phyloP scores from a whole-genome alignment of 2,329 filamentous ascomycete genomes.

The Fusarium staphyleae region DNA sequence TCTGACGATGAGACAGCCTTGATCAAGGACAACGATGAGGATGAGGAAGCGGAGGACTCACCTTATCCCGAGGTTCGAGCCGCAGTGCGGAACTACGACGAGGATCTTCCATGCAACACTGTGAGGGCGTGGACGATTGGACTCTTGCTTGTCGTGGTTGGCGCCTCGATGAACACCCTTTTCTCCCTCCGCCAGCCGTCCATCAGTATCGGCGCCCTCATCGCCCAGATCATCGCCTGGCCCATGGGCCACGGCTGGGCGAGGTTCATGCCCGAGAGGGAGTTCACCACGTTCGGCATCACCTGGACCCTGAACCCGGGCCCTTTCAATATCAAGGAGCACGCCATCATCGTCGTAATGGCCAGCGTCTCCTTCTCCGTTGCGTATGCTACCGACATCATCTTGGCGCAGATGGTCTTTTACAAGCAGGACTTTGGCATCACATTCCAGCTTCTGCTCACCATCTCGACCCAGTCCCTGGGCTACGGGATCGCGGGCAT shows the following conservation, averaged over 20 bases:
- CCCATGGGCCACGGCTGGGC: constrained; percentile 69
- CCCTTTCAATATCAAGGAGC: constrained; percentile 75
- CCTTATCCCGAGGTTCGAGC: constrained; percentile 72
- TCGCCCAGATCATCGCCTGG: constrained; percentile 70
- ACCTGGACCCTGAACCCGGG: constrained; percentile 69
- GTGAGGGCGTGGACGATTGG: constrained; percentile 71
- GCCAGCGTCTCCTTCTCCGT: constrained; percentile 74
- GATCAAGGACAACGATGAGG: constrained; percentile 42
- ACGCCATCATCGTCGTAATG: constrained; percentile 73
- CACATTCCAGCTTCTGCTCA: constrained; percentile 70
- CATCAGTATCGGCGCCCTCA: constrained; percentile 66
- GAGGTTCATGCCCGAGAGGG: constrained; percentile 57
- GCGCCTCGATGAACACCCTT: constrained; percentile 68
- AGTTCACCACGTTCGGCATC: constrained; percentile 60
- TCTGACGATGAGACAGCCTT: constrained; percentile 37
- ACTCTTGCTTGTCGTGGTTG: constrained; percentile 60
- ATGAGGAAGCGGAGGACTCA: constrained; percentile 54
- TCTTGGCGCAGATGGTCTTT: constrained; percentile 74
- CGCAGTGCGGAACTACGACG: constrained; percentile 69
- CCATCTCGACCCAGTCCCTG: constrained; percentile 72
- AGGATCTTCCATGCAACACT: constrained; percentile 71
- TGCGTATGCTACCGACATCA: constrained; percentile 77
- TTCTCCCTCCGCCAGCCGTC: constrained; percentile 68
- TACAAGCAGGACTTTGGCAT: constrained; percentile 75
- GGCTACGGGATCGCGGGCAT: constrained; percentile 75